A percentile compares a stretch with the other conserved stretches of the same genome.
phyloP scores from a whole-genome alignment of 139 green algal genomes.

The Asterochloris erici region DNA sequence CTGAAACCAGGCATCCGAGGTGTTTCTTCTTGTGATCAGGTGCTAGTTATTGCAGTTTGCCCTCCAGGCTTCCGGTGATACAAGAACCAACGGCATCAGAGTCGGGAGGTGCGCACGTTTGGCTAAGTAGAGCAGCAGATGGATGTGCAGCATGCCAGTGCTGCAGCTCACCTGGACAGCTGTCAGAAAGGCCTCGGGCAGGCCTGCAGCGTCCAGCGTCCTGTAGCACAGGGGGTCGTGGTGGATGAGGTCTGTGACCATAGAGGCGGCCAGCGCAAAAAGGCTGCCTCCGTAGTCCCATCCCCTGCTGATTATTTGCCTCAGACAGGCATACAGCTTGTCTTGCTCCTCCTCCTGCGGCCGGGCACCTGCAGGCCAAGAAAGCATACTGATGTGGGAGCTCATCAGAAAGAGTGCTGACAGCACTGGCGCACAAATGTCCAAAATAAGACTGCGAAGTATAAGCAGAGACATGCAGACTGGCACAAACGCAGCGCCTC shows the following conservation, averaged over 20 bases:
- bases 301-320: constrained; percentile 60
- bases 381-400: not conserved
- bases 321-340: constrained; percentile 57
- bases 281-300: constrained; percentile 83
- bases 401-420: constrained; percentile 41
- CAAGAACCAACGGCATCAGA: too few species aligned
- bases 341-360: constrained; percentile 29
- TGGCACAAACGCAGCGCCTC: too few species aligned
- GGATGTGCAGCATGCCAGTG: too few species aligned
- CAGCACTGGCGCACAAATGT: not conserved
- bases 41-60: too few species aligned
- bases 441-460: too few species aligned
- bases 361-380: not conserved
- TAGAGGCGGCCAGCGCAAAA: constrained; percentile 81
- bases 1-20: too few species aligned
- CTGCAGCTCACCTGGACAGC: constrained; percentile 36
- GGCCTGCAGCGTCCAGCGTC: constrained; percentile 65
- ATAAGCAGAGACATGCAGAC: too few species aligned
- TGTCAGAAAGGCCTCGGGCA: constrained; percentile 78
- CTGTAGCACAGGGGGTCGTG: constrained; percentile 87
- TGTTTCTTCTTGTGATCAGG: too few species aligned
- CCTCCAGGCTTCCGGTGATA: not conserved
- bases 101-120: too few species aligned
- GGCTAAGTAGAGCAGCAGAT: too few species aligned
- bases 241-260: constrained; percentile 90